phyloP scores from a whole-genome alignment of 2,329 filamentous ascomycete species.

The Neofusicoccum sp. region DNA sequence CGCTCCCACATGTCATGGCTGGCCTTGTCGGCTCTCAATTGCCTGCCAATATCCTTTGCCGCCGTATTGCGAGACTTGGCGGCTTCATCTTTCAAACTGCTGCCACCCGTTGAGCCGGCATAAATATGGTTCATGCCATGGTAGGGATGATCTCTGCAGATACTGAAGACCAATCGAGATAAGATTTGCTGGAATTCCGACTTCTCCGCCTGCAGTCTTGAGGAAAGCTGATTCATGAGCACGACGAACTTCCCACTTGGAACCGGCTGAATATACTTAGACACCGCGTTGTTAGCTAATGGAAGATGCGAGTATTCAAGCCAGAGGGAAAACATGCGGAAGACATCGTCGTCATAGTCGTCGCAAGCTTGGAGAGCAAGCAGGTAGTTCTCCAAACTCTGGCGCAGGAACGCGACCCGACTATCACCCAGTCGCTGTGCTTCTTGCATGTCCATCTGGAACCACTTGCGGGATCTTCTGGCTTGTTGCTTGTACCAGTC shows the following conservation, averaged over 20 bases:
- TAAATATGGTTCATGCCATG: slow-evolving; percentile 98
- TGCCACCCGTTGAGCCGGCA: slow-evolving; percentile 64
- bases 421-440: slow-evolving; percentile 74
- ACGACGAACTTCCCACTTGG: slow-evolving; percentile 89
- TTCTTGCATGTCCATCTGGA: slow-evolving; percentile 85
- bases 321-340: slow-evolving; percentile 94
- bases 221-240: slow-evolving; percentile 94
- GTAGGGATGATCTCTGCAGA: slow-evolving; percentile 90
- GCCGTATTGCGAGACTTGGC: slow-evolving; percentile 72
- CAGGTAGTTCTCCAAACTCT: slow-evolving; percentile 91
- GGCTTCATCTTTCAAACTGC: slow-evolving; percentile 67
- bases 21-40: slow-evolving; percentile 54
- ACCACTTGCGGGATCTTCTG: slow-evolving; percentile 78
- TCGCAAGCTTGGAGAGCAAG: slow-evolving; percentile 82
- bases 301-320: slow-evolving; percentile 78
- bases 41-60: slow-evolving; percentile 65
- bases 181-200: slow-evolving; percentile 75
- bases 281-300: slow-evolving; percentile 74
- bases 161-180: slow-evolving; percentile 70
- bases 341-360: slow-evolving; percentile 80
- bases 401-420: slow-evolving; percentile 77
- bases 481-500: slow-evolving; percentile 58
- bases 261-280: slow-evolving; percentile 67
- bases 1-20: slow-evolving; percentile 63
- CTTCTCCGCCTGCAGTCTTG: slow-evolving; percentile 72